Base-by-base conservation (phyloP, 2,329 filamentous ascomycete genomes). In the Xylariaceae sp. region DNA sequence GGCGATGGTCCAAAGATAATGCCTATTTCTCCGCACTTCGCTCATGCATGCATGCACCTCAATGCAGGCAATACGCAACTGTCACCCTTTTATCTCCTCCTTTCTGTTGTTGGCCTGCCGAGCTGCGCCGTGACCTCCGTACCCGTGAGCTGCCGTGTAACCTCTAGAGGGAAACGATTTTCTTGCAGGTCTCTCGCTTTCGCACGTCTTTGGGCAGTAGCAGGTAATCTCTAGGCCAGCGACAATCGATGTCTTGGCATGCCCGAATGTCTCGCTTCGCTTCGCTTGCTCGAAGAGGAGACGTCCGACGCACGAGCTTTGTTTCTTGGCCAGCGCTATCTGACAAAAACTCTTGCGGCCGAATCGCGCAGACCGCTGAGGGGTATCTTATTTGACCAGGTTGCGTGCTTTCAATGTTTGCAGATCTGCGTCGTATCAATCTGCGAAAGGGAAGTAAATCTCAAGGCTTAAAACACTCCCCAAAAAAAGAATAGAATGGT, bases 11-110 rank as follows among this genome's bases (percentile, higher is more conserved):
- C 29, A 50, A 21, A 52, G 44, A 52, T 43, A 50, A 42, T 48
- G 51, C 51, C 32, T 53, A 46, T 58, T 60, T 58, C 58, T 59
- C 59, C 59, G 59, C 59, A 59, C 53, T 57, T 56, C 30, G 48
- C 49, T 59, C 47, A 39, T 44, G 42, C 58, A 53, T 48, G 43
- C 57, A 51, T 54, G 46, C 51, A 45, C 42, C 26, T 32, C 35
- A 24, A 57, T 54, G 48, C 46, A 55, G 35, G 56, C 42, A 54
- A 41, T 57, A n/a, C 53, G 35, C 40, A 51, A 47, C 50, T 52
- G 40, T 53, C 50, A 41, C 53, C 39, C 41, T 51, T 58, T 50
- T 50, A 49, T 58, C 43, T 52, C 41, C 45, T 52, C 49, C 43
- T 41, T 44, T 37, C 35, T 35, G 23, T 27, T 2, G 13, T 43